A percentile compares a stretch with the other conserved stretches of the same genome.
phyloP scores from a whole-genome alignment of 768 basidiomycete species.

The Leucocoprinus sp. region DNA sequence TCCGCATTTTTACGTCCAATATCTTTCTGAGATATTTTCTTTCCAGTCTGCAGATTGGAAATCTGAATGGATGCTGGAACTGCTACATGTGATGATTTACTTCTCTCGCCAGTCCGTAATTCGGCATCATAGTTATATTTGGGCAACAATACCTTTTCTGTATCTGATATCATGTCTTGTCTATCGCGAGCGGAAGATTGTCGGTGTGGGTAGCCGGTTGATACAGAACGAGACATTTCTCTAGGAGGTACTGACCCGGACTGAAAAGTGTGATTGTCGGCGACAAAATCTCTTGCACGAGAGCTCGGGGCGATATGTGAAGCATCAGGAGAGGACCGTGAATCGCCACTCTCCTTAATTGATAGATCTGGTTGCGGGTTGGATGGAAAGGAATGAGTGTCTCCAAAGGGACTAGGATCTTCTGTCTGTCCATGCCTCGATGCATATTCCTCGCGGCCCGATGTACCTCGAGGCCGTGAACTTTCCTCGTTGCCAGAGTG shows the following conservation, averaged over 20 bases:
- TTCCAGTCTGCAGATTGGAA: background rate
- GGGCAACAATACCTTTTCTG: background rate
- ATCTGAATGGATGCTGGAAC: background rate
- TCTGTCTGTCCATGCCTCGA: background rate
- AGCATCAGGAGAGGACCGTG: constrained; percentile 2
- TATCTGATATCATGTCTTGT: constrained; percentile 4
- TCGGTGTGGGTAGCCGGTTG: background rate
- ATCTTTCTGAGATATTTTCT: constrained; percentile 1
- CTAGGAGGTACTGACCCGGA: background rate
- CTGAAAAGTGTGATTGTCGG: background rate
- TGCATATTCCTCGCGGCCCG: constrained; percentile 3
- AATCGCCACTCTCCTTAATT: background rate
- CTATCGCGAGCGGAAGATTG: background rate
- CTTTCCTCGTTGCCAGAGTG: background rate
- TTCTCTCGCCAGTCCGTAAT: background rate
- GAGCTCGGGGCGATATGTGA: constrained; percentile 7
- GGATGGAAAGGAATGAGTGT: background rate
- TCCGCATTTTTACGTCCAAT: background rate
- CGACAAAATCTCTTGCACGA: background rate
- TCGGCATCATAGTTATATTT: background rate
- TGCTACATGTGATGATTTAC: constrained; percentile 2
- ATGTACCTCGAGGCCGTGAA: constrained; percentile 1
- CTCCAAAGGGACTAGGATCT: constrained; percentile 6
- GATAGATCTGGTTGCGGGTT: constrained; percentile 1
- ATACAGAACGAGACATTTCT: background rate